These are phyloP conservation scores for Cordyceps pruinosa DNA, from an alignment of 2,329 filamentous ascomycete species.

Conservation along the genomic window DNA sequence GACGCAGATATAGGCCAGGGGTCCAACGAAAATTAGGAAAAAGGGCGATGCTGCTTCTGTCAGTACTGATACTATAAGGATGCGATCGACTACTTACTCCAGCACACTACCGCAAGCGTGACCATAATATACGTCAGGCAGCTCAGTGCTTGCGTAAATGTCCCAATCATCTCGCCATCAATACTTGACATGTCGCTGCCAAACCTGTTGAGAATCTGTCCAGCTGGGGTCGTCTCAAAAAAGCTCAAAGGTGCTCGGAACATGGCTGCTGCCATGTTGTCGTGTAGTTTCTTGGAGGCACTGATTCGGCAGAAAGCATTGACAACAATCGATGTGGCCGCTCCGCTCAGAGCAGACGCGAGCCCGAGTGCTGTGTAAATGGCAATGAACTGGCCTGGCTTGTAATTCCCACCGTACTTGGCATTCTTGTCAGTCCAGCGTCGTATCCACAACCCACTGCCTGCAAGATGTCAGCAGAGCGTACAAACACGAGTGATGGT, in stretches of 20 bases:
- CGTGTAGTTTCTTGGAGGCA: constrained; percentile 85
- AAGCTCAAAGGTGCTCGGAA: constrained; percentile 93
- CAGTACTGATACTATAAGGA: constrained; percentile 78
- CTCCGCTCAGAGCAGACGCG: constrained; percentile 68
- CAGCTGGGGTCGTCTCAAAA: constrained; percentile 86
- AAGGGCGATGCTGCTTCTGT: constrained; percentile 70
- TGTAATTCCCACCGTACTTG: constrained; percentile 53
- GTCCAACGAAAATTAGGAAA: constrained; percentile 60
- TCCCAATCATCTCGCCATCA: constrained; percentile 10
- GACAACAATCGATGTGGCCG: constrained; percentile 78
- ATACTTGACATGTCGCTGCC: constrained; percentile 55
- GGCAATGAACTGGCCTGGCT: constrained; percentile 77
- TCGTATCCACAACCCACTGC: constrained; percentile 80
- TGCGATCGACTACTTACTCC: constrained; percentile 58
- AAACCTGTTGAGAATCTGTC: constrained; percentile 84
- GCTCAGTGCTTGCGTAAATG: constrained; percentile 11
- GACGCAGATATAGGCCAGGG: constrained; percentile 68
- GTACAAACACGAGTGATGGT: constrained; percentile 9
- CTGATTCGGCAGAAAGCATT: constrained; percentile 98
- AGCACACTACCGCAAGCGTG: constrained; percentile 76
- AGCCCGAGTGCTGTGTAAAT: constrained; percentile 86
- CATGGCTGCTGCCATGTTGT: constrained; percentile 85
- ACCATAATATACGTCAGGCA: constrained; percentile 17
- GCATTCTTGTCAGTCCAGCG: constrained; percentile 74
- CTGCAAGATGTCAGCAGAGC: constrained; percentile 28